phyloP scores from a whole-genome alignment of 2,329 filamentous ascomycete species.

The Byssoonygena ceratinophila region DNA sequence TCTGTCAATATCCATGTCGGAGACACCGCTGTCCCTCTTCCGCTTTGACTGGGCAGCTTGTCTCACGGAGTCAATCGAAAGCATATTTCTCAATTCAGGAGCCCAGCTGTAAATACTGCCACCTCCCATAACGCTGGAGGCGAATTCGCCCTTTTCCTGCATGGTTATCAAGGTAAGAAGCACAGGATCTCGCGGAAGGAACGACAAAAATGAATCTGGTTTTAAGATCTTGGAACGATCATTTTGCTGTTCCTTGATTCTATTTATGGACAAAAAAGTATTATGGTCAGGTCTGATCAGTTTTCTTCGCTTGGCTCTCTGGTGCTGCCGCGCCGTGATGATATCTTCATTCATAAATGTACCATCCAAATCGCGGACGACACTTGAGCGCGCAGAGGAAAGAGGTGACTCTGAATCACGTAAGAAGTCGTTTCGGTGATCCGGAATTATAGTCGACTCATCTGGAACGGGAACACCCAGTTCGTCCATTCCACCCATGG shows the following conservation, averaged over 20 bases:
- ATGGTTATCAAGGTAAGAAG: constrained; percentile 81
- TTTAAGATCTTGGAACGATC: constrained; percentile 81
- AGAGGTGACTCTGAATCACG: constrained; percentile 45
- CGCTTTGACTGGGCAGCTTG: constrained; percentile 75
- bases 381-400: constrained; percentile 43
- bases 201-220: constrained; percentile 68
- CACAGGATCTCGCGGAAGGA: constrained; percentile 77
- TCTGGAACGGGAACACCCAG: constrained; percentile 48
- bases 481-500: constrained; percentile 39
- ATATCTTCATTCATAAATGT: constrained; percentile 48
- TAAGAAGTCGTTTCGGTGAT: constrained; percentile 26
- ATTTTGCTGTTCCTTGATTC: constrained; percentile 77
- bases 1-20: constrained; percentile 62
- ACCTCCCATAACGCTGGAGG: constrained; percentile 74
- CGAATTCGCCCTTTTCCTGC: constrained; percentile 83
- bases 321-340: constrained; percentile 50
- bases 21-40: constrained; percentile 81
- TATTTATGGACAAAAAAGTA: constrained; percentile 62
- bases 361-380: constrained; percentile 50
- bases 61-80: constrained; percentile 74
- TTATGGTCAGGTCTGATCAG: constrained; percentile 70
- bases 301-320: constrained; percentile 69
- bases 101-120: constrained; percentile 73
- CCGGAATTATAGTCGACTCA: constrained; percentile 34
- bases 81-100: constrained; percentile 79